Percentiles rank a stretch among this genome's conserved stretches.
Evolutionary conservation across 768 basidiomycete genomes (phyloP).

Genomic region (Xerocomus brunneocitrinus): DNA sequence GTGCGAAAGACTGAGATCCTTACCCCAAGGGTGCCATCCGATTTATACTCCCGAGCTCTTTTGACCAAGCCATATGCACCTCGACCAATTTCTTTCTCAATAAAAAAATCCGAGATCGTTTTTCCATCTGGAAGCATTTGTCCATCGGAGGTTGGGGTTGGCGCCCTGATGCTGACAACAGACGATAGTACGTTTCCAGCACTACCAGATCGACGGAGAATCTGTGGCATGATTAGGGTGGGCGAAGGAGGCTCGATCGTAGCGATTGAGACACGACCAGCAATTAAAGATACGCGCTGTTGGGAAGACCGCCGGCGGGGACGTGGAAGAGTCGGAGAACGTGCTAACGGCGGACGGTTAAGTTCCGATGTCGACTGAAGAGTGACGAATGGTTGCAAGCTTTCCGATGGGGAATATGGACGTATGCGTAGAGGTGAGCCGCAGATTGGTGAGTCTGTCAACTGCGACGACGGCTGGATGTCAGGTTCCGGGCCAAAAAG

Average conservation of each 20-base stretch:
- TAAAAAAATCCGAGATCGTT: conserved; percentile 80
- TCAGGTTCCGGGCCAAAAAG: conserved; percentile 21
- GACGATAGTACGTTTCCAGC: conserved; percentile 59
- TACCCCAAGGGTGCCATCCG: conserved; percentile 80
- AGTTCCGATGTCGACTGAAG: conserved; percentile 19
- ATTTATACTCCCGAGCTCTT: conserved; percentile 71
- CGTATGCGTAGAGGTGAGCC: conserved; percentile 32
- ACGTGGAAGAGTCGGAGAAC: conserved; percentile 56
- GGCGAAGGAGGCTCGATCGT: conserved; percentile 71
- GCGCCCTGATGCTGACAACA: conserved; percentile 56
- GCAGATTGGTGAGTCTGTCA: conserved; percentile 28
- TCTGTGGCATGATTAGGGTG: conserved; percentile 54
- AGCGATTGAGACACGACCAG: conserved; percentile 74
- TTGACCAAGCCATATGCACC: conserved; percentile 97
- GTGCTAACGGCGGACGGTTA: conserved; percentile 33
- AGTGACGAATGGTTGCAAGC: conserved; percentile 16
- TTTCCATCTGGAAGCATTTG: conserved; percentile 46
- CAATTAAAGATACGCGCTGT: conserved; percentile 78
- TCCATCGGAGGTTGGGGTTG: conserved; percentile 45
- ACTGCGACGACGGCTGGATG: conserved; percentile 26
- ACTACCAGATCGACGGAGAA: conserved; percentile 61
- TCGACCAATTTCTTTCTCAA: conserved; percentile 84
- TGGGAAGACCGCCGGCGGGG: conserved; percentile 77
- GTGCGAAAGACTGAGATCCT: conserved; percentile 31
- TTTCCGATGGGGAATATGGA: conserved; percentile 29